Evolutionary conservation across 176 grass and related monocot species (phyloP), one percentile per base, ranked within the genome.

Genomic region (Bothriochloa decipiens): DNA sequence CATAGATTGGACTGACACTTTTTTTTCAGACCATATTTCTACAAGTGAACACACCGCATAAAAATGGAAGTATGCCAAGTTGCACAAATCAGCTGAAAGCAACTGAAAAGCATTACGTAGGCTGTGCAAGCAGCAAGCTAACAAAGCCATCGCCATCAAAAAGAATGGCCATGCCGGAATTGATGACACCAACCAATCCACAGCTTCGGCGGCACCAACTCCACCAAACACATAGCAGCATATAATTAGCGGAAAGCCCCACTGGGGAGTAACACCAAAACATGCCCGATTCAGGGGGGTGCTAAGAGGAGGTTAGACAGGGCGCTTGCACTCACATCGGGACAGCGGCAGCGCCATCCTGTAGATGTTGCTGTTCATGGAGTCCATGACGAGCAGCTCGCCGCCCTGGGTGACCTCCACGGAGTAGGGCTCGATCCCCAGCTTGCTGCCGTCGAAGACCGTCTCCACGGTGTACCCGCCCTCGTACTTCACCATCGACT

Each of bases 371-470:
- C 93, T 98, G 82, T 96, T 98, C 84, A 90, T 92, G 32, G 96
- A 98, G 75, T 98, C 96, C 70, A 98, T 86, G 50, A 99, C 81
- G 35, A 99, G 81, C 65, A 99, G 91, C 82, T 99, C 97, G 81
- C 90, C 97, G 20, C 87, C 88, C 87, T 91, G 88, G 62, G 93
- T 94, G 87, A 96, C 85, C 84, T 88, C 92, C 13, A 96, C 91
- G 17, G 93, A 29, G 84, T 96, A 89, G 8, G 93, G 93, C 82
- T 99, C 97, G 85, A 98, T 96, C 69, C 96, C 96, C 29, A 93
- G 84, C 89, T 98, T 98, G 77, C 89, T 98, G 78, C 96, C 93
- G 71, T 99, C 97, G 72, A 99, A 96, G 77, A 99, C 93, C 68
- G 93, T 99, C 91, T 99, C 93, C 46, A 99, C 93, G 9, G 88